Conservation (phyloP, 495 filamentous ascomycete species). For the Xylaria intraflava region DNA sequence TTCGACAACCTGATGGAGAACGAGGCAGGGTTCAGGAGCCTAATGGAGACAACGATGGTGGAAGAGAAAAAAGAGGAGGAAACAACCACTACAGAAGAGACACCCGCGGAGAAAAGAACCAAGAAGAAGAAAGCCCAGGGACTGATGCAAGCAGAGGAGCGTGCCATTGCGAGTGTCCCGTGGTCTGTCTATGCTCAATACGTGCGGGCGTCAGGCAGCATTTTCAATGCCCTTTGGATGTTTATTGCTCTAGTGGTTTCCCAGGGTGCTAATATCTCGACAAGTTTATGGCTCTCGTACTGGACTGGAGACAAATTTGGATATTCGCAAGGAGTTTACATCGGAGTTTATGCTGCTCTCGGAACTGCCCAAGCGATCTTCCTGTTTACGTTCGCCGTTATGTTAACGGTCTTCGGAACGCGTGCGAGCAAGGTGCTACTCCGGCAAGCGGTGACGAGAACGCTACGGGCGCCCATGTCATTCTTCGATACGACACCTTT, state of each 20-base stretch:
- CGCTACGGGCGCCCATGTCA: constrained; percentile 85
- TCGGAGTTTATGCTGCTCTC: constrained; percentile 78
- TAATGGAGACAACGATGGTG: constrained; percentile 77
- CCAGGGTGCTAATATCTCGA: constrained; percentile 78
- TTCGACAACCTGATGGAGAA: constrained; percentile 77
- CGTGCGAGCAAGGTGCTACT: constrained; percentile 77
- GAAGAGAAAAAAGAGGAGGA: constrained; percentile 55
- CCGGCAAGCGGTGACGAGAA: constrained; percentile 68
- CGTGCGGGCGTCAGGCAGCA: constrained; percentile 67
- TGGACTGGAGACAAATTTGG: constrained; percentile 76
- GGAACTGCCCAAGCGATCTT: constrained; percentile 64
- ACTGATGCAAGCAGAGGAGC: constrained; percentile 89
- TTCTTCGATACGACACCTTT: constrained; percentile 97
- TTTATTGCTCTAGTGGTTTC: constrained; percentile 59
- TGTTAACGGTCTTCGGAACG: constrained; percentile 71
- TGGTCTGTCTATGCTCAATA: constrained; percentile 82
- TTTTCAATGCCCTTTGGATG: constrained; percentile 61
- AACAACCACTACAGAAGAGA: constrained; percentile 32
- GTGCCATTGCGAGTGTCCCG: constrained; percentile 70
- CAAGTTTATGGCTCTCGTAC: constrained; percentile 85
- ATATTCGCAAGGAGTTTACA: constrained; percentile 63
- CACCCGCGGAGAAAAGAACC: constrained; percentile 51
- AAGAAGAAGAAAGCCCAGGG: constrained; percentile 54
- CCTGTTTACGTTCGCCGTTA: constrained; percentile 63
- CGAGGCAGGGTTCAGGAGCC: constrained; percentile 63